phyloP scores from a whole-genome alignment of 129 eudicot species.

The Lactuca sativa region DNA sequence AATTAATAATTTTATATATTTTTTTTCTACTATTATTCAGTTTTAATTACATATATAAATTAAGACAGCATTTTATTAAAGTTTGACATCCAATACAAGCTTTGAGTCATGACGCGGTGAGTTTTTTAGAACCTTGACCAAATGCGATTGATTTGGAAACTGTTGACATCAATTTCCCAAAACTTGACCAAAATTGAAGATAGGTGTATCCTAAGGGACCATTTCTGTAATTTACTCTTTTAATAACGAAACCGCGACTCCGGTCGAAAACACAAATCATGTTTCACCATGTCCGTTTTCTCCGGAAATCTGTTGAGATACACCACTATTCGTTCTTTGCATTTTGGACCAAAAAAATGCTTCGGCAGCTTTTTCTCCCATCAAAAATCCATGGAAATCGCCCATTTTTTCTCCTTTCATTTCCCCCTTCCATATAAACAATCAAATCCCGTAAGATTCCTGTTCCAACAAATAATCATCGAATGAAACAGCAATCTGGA shows the following conservation, averaged over 20 bases:
- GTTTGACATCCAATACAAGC: no score
- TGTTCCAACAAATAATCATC: conserved; percentile 11
- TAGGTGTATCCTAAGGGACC: no score
- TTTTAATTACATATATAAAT: no score
- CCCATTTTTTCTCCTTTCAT: conserved; percentile 26
- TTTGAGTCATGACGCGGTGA: no score
- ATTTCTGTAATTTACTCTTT: no score
- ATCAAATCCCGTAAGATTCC: background rate
- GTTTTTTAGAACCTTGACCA: no score
- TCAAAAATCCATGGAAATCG: conserved; percentile 19
- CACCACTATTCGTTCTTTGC: conserved; percentile 15
- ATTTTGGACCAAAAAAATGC: background rate
- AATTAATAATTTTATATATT: no score
- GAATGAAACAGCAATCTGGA: background rate
- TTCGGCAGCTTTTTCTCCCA: conserved; percentile 11
- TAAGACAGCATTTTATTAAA: no score
- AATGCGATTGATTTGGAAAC: no score
- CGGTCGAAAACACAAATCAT: background rate
- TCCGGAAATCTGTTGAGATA: conserved; percentile 9
- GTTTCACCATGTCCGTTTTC: background rate
- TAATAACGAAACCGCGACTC: background rate
- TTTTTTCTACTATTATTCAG: no score
- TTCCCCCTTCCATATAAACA: conserved; percentile 20
- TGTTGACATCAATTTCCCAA: no score
- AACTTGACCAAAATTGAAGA: no score